A percentile compares a stretch with the other conserved stretches of the same genome.
phyloP scores from a whole-genome alignment of 768 basidiomycete species.

The Suillus occidentalis region DNA sequence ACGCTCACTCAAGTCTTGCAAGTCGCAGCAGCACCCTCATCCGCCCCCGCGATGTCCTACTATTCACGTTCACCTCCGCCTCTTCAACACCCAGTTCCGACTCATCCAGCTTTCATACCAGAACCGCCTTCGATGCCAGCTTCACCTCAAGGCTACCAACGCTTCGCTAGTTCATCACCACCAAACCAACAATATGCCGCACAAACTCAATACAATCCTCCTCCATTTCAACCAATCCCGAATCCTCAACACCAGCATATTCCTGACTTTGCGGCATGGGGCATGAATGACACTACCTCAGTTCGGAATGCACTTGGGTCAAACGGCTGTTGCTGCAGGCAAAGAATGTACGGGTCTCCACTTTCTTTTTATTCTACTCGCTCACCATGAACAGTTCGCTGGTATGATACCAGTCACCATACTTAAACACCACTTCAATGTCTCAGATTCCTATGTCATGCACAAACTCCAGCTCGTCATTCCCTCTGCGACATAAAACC shows the following conservation, averaged over 20 bases:
- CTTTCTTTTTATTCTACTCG: neutral
- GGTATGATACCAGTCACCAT: slow-evolving; percentile 72
- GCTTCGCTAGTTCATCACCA: slow-evolving; percentile 62
- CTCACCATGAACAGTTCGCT: slow-evolving; percentile 57
- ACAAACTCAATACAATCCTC: slow-evolving; percentile 39
- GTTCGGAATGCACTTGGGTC: slow-evolving; percentile 94
- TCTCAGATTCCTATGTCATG: slow-evolving; percentile 94
- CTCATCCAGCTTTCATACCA: slow-evolving; percentile 83
- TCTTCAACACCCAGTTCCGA: slow-evolving; percentile 85
- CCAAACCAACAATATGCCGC: slow-evolving; percentile 25
- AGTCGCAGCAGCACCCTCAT: neutral
- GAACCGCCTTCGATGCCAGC: slow-evolving; percentile 74
- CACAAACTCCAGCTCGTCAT: slow-evolving; percentile 82
- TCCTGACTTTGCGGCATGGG: slow-evolving; percentile 67
- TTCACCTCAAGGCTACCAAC: slow-evolving; percentile 74
- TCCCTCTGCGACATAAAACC: slow-evolving; percentile 91
- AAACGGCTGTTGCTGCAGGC: slow-evolving; percentile 87
- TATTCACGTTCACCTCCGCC: slow-evolving; percentile 69
- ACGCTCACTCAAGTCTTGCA: too few species aligned
- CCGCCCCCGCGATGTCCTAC: slow-evolving; percentile 21
- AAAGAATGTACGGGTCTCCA: slow-evolving; percentile 67
- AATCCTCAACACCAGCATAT: slow-evolving; percentile 36
- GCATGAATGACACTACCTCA: slow-evolving; percentile 89
- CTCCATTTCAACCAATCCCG: slow-evolving; percentile 50
- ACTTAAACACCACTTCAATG: slow-evolving; percentile 92